A percentile compares a stretch with the other conserved stretches of the same genome.
Conservation (phyloP, 768 basidiomycete genomes). For the Trametes cingulata region DNA sequence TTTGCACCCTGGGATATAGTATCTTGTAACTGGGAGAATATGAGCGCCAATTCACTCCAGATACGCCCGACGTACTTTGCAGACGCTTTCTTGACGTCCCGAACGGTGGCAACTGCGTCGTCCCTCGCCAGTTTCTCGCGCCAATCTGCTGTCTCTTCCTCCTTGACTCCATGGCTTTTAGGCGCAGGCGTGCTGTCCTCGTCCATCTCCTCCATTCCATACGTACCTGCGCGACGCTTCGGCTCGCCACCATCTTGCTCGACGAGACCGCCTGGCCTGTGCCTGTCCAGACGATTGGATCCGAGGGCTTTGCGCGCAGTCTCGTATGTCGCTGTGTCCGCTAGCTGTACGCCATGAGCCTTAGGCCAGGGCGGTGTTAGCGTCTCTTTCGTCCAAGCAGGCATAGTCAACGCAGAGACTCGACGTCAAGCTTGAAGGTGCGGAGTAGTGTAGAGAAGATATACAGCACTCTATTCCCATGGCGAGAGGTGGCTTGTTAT, state of each 20-base stretch:
- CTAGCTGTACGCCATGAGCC: conserved; percentile 6
- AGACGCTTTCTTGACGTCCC: conserved; percentile 23
- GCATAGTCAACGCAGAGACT: not conserved
- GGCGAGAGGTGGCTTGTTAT: too few relatives aligned
- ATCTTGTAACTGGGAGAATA: conserved; percentile 7
- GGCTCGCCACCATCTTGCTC: conserved; percentile 4
- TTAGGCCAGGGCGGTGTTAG: conserved; percentile 4
- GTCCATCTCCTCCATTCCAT: not conserved
- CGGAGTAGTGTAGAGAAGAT: not conserved
- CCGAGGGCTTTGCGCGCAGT: not conserved
- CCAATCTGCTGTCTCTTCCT: not conserved
- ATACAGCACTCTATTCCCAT: not conserved
- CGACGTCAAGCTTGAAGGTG: too few relatives aligned
- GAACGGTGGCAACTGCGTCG: conserved; percentile 15
- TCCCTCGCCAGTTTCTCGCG: conserved; percentile 4
- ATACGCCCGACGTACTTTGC: not conserved
- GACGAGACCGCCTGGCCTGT: conserved; percentile 6
- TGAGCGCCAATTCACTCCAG: too few relatives aligned
- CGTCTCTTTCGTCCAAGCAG: conserved; percentile 7
- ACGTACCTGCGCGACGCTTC: conserved; percentile 8
- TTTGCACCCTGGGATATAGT: conserved; percentile 2
- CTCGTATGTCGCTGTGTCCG: conserved; percentile 1
- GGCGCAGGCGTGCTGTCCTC: too few relatives aligned
- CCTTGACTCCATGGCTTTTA: too few relatives aligned
- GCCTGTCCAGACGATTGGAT: conserved; percentile 1